Percentiles rank a stretch among this genome's conserved stretches.
These are phyloP conservation scores for Xylariales sp. DNA, from an alignment of 2,329 filamentous ascomycete species.

Conservation along the genomic window DNA sequence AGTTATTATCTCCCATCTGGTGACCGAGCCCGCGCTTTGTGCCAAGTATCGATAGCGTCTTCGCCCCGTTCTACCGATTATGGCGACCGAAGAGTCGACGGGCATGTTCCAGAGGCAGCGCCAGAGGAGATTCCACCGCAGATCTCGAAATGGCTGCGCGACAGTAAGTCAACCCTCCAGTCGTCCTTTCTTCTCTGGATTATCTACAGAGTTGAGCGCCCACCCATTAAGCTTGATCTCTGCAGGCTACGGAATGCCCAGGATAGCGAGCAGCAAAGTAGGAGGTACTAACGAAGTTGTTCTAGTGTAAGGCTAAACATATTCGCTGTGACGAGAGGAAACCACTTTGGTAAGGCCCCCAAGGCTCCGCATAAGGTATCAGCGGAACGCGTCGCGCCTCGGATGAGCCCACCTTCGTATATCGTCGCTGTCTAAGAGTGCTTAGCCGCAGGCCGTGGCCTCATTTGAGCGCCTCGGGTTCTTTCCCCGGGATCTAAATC, in stretches of 20 bases:
- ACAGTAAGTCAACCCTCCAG: slow-evolving; percentile 37
- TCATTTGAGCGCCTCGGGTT: slow-evolving; percentile 1
- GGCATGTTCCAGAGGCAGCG: slow-evolving; percentile 46
- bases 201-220: neutral
- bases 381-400: slow-evolving; percentile 1
- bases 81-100: slow-evolving; percentile 39
- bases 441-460: slow-evolving; percentile 8
- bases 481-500: slow-evolving; percentile 8
- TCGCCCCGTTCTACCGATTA: slow-evolving; percentile 13
- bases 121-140: slow-evolving; percentile 51
- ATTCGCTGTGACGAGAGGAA: slow-evolving; percentile 60
- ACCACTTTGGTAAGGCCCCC: slow-evolving; percentile 57
- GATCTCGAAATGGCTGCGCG: slow-evolving; percentile 49
- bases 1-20: slow-evolving; percentile 6
- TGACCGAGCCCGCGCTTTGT: neutral
- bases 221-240: neutral
- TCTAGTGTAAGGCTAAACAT: slow-evolving; percentile 54
- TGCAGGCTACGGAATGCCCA: neutral
- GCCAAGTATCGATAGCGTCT: slow-evolving; percentile 10
- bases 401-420: slow-evolving; percentile 27
- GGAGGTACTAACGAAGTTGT: slow-evolving; percentile 20
- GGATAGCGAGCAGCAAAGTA: slow-evolving; percentile 22
- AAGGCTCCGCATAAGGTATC: slow-evolving; percentile 19
- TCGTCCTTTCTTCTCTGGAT: slow-evolving; percentile 11
- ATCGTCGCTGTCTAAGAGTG: slow-evolving; percentile 21